A percentile compares a stretch with the other conserved stretches of the same genome.
phyloP scores from a whole-genome alignment of 1,139 yeast species.

The Hemisphaericaspora subhashii region DNA sequence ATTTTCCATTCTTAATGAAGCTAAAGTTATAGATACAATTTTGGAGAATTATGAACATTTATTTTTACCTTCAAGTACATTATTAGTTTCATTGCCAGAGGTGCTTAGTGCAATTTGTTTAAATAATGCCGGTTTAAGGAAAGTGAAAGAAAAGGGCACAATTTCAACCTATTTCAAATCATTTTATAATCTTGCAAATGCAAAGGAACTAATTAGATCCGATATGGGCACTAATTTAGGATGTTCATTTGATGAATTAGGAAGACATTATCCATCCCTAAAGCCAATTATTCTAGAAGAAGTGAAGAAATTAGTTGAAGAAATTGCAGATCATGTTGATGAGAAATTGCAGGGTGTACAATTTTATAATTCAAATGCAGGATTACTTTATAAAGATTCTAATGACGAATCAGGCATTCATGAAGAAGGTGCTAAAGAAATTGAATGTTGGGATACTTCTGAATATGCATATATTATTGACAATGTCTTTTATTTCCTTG shows the following conservation, averaged over 20 bases:
- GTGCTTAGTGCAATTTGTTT: constrained; percentile 82
- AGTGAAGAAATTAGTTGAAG: constrained; percentile 46
- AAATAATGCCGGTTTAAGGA: constrained; percentile 68
- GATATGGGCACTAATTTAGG: constrained; percentile 62
- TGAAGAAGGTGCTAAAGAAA: constrained; percentile 35
- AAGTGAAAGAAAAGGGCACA: constrained; percentile 49
- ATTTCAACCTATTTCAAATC: constrained; percentile 52
- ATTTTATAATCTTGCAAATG: constrained; percentile 48
- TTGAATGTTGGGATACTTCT: constrained; percentile 55
- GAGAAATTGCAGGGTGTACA: constrained; percentile 36
- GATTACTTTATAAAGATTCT: constrained; percentile 40
- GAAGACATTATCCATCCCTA: constrained; percentile 78
- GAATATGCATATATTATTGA: constrained; percentile 47
- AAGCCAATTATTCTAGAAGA: constrained; percentile 59
- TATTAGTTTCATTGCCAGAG: constrained; percentile 67
- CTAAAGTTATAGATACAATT: constrained; percentile 67
- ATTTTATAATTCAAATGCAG: constrained; percentile 45
- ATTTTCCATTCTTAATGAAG: constrained; percentile 76
- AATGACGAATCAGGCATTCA: constrained; percentile 39
- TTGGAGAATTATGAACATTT: constrained; percentile 54
- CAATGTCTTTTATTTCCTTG: constrained; percentile 45
- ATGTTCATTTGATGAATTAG: constrained; percentile 72
- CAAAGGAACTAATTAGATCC: constrained; percentile 41
- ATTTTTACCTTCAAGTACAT: constrained; percentile 57
- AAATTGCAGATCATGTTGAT: constrained; percentile 42